A percentile compares a stretch with the other conserved stretches of the same genome.
Conservation (phyloP, 495 filamentous ascomycete genomes). For the Hapsidospora chrysogenum region DNA sequence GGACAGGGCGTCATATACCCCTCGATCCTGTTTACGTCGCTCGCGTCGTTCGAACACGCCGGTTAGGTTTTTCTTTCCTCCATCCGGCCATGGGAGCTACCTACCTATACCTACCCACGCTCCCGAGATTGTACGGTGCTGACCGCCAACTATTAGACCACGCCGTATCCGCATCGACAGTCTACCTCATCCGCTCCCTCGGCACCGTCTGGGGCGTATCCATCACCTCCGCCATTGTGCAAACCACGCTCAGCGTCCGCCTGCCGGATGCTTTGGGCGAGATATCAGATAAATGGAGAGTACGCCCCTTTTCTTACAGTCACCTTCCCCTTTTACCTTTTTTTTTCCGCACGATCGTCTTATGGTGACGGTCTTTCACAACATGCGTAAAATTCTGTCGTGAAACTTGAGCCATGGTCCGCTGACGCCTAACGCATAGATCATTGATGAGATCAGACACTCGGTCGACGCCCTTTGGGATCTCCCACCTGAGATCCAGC, state of each 20-base stretch:
- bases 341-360: too few relatives aligned
- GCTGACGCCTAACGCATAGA: slow-evolving; percentile 13
- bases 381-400: not conserved
- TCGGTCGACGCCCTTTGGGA: slow-evolving; percentile 36
- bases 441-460: slow-evolving; percentile 44
- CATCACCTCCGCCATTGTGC: slow-evolving; percentile 42
- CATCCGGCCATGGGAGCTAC: too few relatives aligned
- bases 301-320: slow-evolving; percentile 25
- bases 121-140: too few relatives aligned
- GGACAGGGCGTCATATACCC: slow-evolving; percentile 51
- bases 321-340: too few relatives aligned
- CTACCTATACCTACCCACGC: too few relatives aligned
- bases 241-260: slow-evolving; percentile 42
- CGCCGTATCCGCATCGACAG: slow-evolving; percentile 45
- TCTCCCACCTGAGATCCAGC: slow-evolving; percentile 40
- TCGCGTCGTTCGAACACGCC: slow-evolving; percentile 44
- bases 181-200: slow-evolving; percentile 45
- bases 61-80: too few relatives aligned
- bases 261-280: slow-evolving; percentile 39
- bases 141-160: too few relatives aligned
- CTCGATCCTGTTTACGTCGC: slow-evolving; percentile 42
- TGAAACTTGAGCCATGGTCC: too few relatives aligned
- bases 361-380: slow-evolving; percentile 7
- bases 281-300: slow-evolving; percentile 50
- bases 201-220: slow-evolving; percentile 50